Evolutionary conservation across 345 rosid genomes (phyloP).

Genomic region (Lepidium sativum): DNA sequence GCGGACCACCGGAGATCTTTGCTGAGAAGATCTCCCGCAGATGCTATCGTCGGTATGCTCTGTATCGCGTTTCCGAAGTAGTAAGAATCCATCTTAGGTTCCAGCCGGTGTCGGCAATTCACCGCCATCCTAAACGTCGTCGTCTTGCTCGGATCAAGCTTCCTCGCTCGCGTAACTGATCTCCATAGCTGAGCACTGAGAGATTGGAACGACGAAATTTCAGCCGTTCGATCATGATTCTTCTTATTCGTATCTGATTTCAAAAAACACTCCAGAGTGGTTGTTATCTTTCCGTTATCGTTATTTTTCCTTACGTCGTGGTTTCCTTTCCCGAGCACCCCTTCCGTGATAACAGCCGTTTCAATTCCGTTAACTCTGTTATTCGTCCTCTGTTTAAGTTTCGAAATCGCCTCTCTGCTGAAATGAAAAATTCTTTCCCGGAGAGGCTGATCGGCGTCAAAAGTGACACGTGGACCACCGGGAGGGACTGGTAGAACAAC

Average conservation of each 20-base stretch:
- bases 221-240: slow-evolving; percentile 32
- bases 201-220: slow-evolving; percentile 91
- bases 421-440: slow-evolving; percentile 85
- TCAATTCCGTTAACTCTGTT: slow-evolving; percentile 26
- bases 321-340: slow-evolving; percentile 40
- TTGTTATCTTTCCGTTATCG: slow-evolving; percentile 30
- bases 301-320: slow-evolving; percentile 45
- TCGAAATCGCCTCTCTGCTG: slow-evolving; percentile 60
- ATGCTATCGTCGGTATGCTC: slow-evolving; percentile 70
- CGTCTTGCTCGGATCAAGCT: slow-evolving; percentile 39
- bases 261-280: slow-evolving; percentile 1
- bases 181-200: slow-evolving; percentile 83
- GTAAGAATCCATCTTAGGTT: slow-evolving; percentile 56
- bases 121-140: slow-evolving; percentile 95
- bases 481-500: slow-evolving; percentile 59
- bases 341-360: too few species aligned
- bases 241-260: slow-evolving; percentile 9
- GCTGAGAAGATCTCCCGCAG: slow-evolving; percentile 48
- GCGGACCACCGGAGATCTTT: slow-evolving; percentile 61
- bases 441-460: slow-evolving; percentile 59
- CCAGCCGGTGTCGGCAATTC: slow-evolving; percentile 83
- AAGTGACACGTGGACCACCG: slow-evolving; percentile 70
- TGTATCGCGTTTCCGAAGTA: slow-evolving; percentile 96
- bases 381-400: slow-evolving; percentile 61
- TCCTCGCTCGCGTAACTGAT: slow-evolving; percentile 78